Percentiles rank a stretch among this genome's conserved stretches.
These are phyloP conservation scores for Chlorella sp. DNA, from an alignment of 139 green algal genomes.

Conservation along the genomic window DNA sequence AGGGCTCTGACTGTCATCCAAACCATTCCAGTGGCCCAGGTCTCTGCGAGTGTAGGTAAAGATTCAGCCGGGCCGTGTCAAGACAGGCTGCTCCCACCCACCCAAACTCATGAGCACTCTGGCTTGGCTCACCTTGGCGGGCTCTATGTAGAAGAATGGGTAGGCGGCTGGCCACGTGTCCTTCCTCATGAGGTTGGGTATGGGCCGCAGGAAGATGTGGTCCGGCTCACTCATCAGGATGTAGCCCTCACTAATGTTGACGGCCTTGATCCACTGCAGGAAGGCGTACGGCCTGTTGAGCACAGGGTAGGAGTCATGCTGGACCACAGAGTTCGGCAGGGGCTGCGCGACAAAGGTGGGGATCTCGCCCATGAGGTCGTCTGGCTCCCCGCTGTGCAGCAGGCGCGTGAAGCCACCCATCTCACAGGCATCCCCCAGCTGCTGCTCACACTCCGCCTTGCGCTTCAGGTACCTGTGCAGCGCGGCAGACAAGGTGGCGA, in stretches of 20 bases:
- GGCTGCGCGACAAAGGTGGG: slow-evolving; percentile 89
- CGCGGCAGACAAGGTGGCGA: too few relatives aligned
- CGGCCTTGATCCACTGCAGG: slow-evolving; percentile 79
- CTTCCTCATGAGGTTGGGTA: slow-evolving; percentile 88
- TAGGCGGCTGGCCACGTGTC: slow-evolving; percentile 65
- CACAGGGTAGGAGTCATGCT: slow-evolving; percentile 80
- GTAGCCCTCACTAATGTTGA: slow-evolving; percentile 78
- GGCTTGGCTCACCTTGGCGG: slow-evolving; percentile 28
- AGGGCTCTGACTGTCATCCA: too few relatives aligned
- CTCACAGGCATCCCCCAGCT: slow-evolving; percentile 44
- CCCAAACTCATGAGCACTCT: too few relatives aligned
- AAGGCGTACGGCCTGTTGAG: slow-evolving; percentile 93
- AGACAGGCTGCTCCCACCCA: too few relatives aligned
- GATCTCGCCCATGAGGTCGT: slow-evolving; percentile 91
- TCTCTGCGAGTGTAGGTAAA: too few relatives aligned
- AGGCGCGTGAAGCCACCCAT: slow-evolving; percentile 87
- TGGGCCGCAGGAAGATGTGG: slow-evolving; percentile 87
- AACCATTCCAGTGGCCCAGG: too few relatives aligned
- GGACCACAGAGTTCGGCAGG: slow-evolving; percentile 60
- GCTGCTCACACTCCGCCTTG: slow-evolving; percentile 61
- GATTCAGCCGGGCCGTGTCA: too few relatives aligned
- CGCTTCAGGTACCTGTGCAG: slow-evolving; percentile 76
- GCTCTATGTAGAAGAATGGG: slow-evolving; percentile 98
- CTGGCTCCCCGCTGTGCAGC: slow-evolving; percentile 79
- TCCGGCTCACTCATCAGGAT: slow-evolving; percentile 97